These are phyloP conservation scores for Earliella scabrosa DNA, from an alignment of 1,284 basidiomycete species.

Conservation along the genomic window DNA sequence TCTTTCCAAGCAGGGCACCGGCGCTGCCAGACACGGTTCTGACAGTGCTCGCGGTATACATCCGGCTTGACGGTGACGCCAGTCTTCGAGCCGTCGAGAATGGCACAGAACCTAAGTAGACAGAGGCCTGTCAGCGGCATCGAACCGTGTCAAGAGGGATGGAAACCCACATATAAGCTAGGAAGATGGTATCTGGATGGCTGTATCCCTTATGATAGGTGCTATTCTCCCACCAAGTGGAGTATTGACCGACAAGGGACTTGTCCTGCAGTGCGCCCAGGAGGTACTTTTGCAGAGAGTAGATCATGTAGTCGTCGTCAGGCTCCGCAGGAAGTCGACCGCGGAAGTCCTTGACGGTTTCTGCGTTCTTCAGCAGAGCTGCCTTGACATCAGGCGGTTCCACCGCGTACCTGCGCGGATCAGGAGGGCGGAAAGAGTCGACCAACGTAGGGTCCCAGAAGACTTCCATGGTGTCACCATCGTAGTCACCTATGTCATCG, in stretches of 20 bases:
- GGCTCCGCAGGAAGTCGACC: slow-evolving; percentile 17
- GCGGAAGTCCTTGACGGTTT: slow-evolving; percentile 48
- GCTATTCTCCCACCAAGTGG: slow-evolving; percentile 57
- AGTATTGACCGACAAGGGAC: slow-evolving; percentile 58
- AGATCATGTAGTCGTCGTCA: slow-evolving; percentile 31
- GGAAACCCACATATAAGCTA: slow-evolving; percentile 63
- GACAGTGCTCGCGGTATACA: slow-evolving; percentile 30
- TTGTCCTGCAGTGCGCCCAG: slow-evolving; percentile 50
- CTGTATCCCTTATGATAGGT: slow-evolving; percentile 55
- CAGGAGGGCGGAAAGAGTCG: slow-evolving; percentile 51
- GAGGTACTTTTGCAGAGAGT: slow-evolving; percentile 49
- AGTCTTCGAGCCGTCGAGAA: slow-evolving; percentile 65
- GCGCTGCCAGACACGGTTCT: slow-evolving; percentile 6
- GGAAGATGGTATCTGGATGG: slow-evolving; percentile 49
- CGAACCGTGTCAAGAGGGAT: neutral
- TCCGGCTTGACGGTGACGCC: slow-evolving; percentile 49
- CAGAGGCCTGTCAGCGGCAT: neutral
- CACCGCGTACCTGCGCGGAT: slow-evolving; percentile 44
- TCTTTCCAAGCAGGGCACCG: slow-evolving; percentile 42
- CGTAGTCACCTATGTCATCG: slow-evolving; percentile 44
- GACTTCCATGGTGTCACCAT: slow-evolving; percentile 45
- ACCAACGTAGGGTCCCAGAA: slow-evolving; percentile 52
- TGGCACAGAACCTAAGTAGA: slow-evolving; percentile 55
- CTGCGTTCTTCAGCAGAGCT: slow-evolving; percentile 47
- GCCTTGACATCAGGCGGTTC: slow-evolving; percentile 46